phyloP scores from a whole-genome alignment of 768 basidiomycete species.

The Plicaturopsis crispa region DNA sequence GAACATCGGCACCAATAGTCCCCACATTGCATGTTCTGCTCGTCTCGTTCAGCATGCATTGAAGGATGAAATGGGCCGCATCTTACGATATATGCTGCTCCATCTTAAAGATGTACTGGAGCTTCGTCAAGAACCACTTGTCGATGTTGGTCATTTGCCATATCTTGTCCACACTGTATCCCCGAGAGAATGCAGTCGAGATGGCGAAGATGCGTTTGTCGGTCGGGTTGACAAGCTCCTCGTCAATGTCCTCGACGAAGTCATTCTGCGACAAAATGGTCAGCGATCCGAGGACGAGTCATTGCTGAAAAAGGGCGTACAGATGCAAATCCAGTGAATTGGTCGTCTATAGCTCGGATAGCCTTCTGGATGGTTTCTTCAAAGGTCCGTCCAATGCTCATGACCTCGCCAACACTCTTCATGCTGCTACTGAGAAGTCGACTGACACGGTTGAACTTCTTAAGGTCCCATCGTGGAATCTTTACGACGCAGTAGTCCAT shows the following conservation, averaged over 20 bases:
- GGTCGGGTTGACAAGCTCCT: slow-evolving; percentile 89
- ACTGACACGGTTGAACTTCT: slow-evolving; percentile 95
- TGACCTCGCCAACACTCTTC: slow-evolving; percentile 99
- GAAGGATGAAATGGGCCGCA: not conserved
- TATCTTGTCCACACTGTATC: slow-evolving; percentile 92
- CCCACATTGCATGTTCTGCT: slow-evolving; percentile 56
- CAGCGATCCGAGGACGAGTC: not conserved
- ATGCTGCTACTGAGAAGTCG: slow-evolving; percentile 88
- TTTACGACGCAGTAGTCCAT: slow-evolving; percentile 98
- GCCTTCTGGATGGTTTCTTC: slow-evolving; percentile 99
- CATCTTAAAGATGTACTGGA: slow-evolving; percentile 78
- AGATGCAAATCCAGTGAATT: slow-evolving; percentile 88
- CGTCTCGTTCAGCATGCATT: not conserved
- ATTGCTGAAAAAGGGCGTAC: slow-evolving; percentile 22
- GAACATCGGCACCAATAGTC: slow-evolving; percentile 49
- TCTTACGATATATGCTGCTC: slow-evolving; percentile 72
- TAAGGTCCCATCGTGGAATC: slow-evolving; percentile 98
- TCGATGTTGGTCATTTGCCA: slow-evolving; percentile 99
- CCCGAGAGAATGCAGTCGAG: slow-evolving; percentile 85
- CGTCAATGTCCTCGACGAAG: slow-evolving; percentile 84
- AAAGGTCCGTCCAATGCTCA: slow-evolving; percentile 97
- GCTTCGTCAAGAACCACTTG: slow-evolving; percentile 94
- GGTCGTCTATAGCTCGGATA: slow-evolving; percentile 93
- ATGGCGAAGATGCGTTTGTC: slow-evolving; percentile 98
- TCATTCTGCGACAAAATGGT: slow-evolving; percentile 51